phyloP scores from a whole-genome alignment of 78 protist species.

The Planoprotostelium fungivorum region DNA sequence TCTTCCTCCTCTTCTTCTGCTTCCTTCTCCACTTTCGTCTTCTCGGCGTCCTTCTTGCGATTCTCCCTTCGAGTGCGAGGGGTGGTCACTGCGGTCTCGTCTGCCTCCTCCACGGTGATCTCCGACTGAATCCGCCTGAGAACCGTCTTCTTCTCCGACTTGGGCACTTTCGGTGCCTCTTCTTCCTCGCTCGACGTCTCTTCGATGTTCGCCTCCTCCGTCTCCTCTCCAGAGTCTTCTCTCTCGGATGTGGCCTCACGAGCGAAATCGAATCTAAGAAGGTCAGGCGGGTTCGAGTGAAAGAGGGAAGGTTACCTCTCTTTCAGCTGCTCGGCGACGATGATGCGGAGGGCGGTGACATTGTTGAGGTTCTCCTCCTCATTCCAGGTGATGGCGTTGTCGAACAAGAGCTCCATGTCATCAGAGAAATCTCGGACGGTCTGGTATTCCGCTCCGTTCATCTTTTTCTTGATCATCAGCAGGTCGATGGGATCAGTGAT shows the following conservation, averaged over 20 bases:
- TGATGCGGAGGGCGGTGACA: background rate
- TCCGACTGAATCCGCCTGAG: background rate
- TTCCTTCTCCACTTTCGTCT: background rate
- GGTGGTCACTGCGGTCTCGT: background rate
- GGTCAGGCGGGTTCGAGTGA: background rate
- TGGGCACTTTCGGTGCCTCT: background rate
- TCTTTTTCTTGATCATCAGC: background rate
- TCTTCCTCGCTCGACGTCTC: background rate
- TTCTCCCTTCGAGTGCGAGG: background rate
- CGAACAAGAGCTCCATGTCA: background rate
- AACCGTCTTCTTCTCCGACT: background rate
- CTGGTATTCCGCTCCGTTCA: background rate
- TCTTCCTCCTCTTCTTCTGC: background rate
- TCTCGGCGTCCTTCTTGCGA: background rate
- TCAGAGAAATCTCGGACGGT: background rate
- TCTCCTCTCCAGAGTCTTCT: too few species aligned
- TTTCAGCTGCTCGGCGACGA: background rate
- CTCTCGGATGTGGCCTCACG: too few species aligned
- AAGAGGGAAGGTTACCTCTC: background rate
- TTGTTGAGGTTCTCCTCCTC: background rate
- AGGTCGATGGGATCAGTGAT: background rate
- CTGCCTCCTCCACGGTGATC: background rate
- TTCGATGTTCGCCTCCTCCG: too few species aligned
- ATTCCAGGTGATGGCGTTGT: background rate
- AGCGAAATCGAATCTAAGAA: background rate